Conservation (phyloP, 2,329 filamentous ascomycete species). For the Nakataea oryzae region DNA sequence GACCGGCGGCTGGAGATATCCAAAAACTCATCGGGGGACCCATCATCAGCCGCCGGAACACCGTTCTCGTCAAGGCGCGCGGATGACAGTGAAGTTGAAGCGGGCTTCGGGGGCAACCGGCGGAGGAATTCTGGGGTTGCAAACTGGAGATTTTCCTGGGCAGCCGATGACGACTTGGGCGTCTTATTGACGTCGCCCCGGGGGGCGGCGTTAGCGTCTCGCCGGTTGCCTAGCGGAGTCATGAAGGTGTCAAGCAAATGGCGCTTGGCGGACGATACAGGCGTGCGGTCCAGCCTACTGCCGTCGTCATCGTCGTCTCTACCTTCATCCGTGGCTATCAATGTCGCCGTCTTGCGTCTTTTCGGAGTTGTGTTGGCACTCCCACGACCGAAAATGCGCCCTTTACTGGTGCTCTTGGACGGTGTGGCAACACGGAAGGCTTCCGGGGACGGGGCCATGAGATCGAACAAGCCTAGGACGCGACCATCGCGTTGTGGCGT, state of each 20-base stretch:
- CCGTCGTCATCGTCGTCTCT: background rate
- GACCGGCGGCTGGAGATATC: background rate
- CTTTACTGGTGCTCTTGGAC: slow-evolving; percentile 22
- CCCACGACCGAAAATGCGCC: slow-evolving; percentile 18
- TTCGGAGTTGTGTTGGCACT: slow-evolving; percentile 21
- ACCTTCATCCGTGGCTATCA: background rate
- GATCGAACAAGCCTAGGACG: slow-evolving; percentile 68
- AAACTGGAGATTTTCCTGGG: slow-evolving; percentile 36
- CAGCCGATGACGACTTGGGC: slow-evolving; percentile 29
- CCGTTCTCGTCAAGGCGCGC: slow-evolving; percentile 41
- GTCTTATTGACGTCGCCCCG: slow-evolving; percentile 4
- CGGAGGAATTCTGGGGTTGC: slow-evolving; percentile 63
- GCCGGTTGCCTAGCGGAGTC: slow-evolving; percentile 43
- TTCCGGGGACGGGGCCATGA: slow-evolving; percentile 36
- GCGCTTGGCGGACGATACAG: slow-evolving; percentile 47
- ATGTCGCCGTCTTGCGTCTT: slow-evolving; percentile 27
- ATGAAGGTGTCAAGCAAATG: slow-evolving; percentile 52
- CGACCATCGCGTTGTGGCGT: slow-evolving; percentile 72
- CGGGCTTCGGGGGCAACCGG: slow-evolving; percentile 34
- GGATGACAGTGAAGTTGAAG: slow-evolving; percentile 6
- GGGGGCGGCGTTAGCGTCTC: slow-evolving; percentile 21
- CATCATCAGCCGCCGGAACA: slow-evolving; percentile 20
- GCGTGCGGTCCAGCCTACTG: slow-evolving; percentile 32
- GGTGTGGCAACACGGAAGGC: slow-evolving; percentile 33
- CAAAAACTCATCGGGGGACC: background rate